Percentiles rank a stretch among this genome's conserved stretches.
Conservation (phyloP, 1,284 basidiomycete species). For the Singerocomus inundabilis region DNA sequence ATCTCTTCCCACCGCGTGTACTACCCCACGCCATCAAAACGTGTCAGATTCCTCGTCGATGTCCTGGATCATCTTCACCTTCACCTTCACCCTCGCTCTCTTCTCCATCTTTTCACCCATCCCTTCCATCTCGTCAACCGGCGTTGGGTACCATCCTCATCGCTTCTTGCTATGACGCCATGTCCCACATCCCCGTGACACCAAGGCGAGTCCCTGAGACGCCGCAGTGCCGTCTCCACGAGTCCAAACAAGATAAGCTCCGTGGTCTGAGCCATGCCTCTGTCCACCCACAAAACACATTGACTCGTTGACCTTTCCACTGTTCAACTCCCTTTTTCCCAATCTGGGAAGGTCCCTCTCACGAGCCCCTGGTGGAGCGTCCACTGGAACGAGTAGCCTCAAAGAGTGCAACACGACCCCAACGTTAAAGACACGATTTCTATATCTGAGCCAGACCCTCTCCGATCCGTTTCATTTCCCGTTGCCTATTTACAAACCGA, state of each 20-base stretch:
- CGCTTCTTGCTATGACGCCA: slow-evolving; percentile 11
- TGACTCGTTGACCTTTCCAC: slow-evolving; percentile 5
- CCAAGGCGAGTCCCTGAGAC: slow-evolving; percentile 18
- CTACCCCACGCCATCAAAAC: slow-evolving; percentile 28
- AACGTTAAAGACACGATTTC: slow-evolving; percentile 5
- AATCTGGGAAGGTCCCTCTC: neutral
- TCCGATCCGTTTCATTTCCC: slow-evolving; percentile 2
- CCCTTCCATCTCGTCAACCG: neutral
- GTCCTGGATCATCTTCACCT: neutral
- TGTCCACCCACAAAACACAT: slow-evolving; percentile 20
- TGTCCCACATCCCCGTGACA: slow-evolving; percentile 8
- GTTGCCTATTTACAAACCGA: slow-evolving; percentile 2
- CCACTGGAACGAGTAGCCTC: neutral
- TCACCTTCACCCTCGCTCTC: neutral
- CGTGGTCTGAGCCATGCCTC: slow-evolving; percentile 14
- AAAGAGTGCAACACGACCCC: neutral
- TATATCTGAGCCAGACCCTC: neutral
- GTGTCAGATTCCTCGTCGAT: slow-evolving; percentile 13
- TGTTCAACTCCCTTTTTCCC: neutral
- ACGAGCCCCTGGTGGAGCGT: neutral
- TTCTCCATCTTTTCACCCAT: neutral
- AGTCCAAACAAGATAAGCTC: slow-evolving; percentile 10
- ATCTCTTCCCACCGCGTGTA: slow-evolving; percentile 6
- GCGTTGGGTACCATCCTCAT: neutral
- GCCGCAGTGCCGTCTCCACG: slow-evolving; percentile 26